Conservation (phyloP, 163 green algal species). For the Volvox carteri region DNA sequence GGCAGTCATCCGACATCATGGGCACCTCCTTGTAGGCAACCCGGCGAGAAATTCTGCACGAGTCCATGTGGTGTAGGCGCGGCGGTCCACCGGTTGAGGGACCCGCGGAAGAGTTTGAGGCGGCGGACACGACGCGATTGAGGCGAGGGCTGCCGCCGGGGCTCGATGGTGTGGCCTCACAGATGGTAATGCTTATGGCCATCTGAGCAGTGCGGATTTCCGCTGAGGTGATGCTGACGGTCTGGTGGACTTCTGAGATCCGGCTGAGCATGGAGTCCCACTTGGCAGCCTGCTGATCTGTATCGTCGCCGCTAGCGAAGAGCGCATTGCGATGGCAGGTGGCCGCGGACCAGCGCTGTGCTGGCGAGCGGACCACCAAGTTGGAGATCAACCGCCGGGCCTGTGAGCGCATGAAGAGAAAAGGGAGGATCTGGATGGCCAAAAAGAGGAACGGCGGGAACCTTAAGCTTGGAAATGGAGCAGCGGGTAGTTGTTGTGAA, state of each 20-base stretch:
- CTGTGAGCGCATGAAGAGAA: neutral
- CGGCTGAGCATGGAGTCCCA: slow-evolving; percentile 41
- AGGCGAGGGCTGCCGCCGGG: slow-evolving; percentile 9
- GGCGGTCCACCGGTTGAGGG: neutral
- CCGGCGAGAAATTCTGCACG: neutral
- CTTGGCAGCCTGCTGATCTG: slow-evolving; percentile 43
- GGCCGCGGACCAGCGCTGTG: slow-evolving; percentile 47
- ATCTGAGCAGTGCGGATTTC: slow-evolving; percentile 40
- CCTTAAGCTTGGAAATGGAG: no score
- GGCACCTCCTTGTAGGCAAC: slow-evolving; percentile 14
- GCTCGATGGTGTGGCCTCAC: neutral
- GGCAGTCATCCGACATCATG: slow-evolving; percentile 37
- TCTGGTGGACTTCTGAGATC: slow-evolving; percentile 24
- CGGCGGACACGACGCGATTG: neutral
- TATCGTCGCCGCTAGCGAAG: slow-evolving; percentile 42
- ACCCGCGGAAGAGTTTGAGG: neutral
- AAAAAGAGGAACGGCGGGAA: no score
- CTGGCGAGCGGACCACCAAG: slow-evolving; percentile 36
- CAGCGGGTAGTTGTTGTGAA: no score
- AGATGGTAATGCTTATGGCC: slow-evolving; percentile 49
- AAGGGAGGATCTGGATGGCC: neutral
- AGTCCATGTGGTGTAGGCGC: slow-evolving; percentile 32
- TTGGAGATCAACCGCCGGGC: slow-evolving; percentile 42
- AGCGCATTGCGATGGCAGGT: slow-evolving; percentile 45
- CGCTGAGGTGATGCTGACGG: slow-evolving; percentile 30